Evolutionary conservation across 2,329 filamentous ascomycete species (phyloP).

Genomic region (Xylariaceae sp.): DNA sequence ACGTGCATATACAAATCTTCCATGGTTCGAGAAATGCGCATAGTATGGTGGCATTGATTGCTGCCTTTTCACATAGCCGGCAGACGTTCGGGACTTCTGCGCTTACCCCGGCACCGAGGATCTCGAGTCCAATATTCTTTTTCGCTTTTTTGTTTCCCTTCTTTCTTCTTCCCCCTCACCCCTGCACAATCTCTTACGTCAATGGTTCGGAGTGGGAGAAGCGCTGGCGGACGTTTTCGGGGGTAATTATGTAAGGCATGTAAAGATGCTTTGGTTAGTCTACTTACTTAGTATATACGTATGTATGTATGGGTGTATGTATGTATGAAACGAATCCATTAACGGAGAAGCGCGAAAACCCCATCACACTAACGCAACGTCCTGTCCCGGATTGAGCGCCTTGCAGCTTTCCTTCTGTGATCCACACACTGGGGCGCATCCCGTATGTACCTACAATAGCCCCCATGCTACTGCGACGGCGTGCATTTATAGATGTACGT

Average conservation of each 20-base stretch:
- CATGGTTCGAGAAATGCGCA: not conserved
- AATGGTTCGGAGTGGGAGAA: not conserved
- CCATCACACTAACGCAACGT: too few species aligned
- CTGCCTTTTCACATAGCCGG: too few species aligned
- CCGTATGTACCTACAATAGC: slow-evolving; percentile 14
- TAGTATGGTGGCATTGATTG: too few species aligned
- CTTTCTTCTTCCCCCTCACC: not conserved
- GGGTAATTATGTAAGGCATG: too few species aligned
- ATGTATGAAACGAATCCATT: slow-evolving; percentile 1
- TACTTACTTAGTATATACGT: slow-evolving; percentile 3
- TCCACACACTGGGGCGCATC: slow-evolving; percentile 8
- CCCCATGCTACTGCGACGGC: not conserved
- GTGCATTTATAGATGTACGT: slow-evolving; percentile 12
- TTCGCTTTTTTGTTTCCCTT: not conserved
- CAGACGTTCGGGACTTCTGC: too few species aligned
- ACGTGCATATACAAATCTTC: slow-evolving; percentile 10
- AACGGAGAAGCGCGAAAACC: too few species aligned
- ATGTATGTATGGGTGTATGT: slow-evolving; percentile 7
- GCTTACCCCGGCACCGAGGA: too few species aligned
- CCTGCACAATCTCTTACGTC: not conserved
- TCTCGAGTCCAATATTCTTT: not conserved
- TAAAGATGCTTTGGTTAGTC: slow-evolving; percentile 1
- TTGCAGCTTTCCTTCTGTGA: too few species aligned
- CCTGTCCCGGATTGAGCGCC: slow-evolving; percentile 17
- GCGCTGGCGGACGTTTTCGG: not conserved